A percentile compares a stretch with the other conserved stretches of the same genome.
phyloP scores from a whole-genome alignment of 2,329 filamentous ascomycete species.

The Ophidiomyces ophidiicola region DNA sequence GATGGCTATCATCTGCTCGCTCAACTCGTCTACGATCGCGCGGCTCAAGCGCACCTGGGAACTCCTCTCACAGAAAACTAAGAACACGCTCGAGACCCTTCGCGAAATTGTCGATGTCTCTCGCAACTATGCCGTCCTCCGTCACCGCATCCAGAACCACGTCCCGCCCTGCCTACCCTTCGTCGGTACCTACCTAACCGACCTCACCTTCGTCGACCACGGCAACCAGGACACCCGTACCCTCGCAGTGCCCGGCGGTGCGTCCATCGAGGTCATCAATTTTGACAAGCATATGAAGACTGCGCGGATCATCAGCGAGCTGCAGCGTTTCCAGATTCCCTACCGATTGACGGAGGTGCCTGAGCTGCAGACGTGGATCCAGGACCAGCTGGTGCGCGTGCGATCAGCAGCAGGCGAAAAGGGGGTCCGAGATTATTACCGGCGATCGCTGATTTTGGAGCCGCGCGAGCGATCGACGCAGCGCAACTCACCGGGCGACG shows the following conservation, averaged over 20 bases:
- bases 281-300: constrained; percentile 95
- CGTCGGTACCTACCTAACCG: constrained; percentile 89
- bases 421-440: constrained; percentile 58
- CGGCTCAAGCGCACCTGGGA: constrained; percentile 91
- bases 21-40: constrained; percentile 83
- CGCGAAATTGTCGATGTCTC: constrained; percentile 78
- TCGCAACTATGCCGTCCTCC: constrained; percentile 80
- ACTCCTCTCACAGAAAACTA: constrained; percentile 68
- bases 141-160: constrained; percentile 69
- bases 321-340: constrained; percentile 91
- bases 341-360: constrained; percentile 72
- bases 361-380: constrained; percentile 88
- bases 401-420: constrained; percentile 49
- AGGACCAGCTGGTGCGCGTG: constrained; percentile 65
- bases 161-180: constrained; percentile 90
- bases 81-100: constrained; percentile 62
- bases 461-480: constrained; percentile 38
- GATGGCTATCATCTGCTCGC: constrained; percentile 90
- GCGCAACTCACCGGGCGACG: constrained; percentile 18
- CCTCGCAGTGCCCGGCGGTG: constrained; percentile 52
- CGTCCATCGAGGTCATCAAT: constrained; percentile 71
- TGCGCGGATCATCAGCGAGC: constrained; percentile 86
- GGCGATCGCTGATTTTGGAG: constrained; percentile 73
- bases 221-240: constrained; percentile 80
- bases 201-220: constrained; percentile 89